These are phyloP conservation scores for Sedum album DNA, from an alignment of 164 flowering plant species.

Conservation along the genomic window DNA sequence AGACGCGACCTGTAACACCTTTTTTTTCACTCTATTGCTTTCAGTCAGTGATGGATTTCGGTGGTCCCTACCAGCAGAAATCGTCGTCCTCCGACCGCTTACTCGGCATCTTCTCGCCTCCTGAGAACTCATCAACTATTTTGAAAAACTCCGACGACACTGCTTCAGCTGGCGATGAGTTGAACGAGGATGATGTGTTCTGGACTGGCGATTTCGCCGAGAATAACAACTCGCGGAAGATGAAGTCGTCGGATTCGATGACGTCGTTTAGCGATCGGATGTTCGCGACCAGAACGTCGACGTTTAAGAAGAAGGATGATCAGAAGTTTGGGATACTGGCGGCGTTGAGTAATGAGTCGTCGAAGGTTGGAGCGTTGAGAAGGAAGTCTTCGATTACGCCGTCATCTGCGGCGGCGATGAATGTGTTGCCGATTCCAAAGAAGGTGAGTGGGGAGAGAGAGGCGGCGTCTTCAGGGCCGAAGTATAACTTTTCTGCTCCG, in stretches of 20 bases:
- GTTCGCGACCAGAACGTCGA: slow-evolving; percentile 3
- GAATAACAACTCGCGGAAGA: neutral
- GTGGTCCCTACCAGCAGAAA: slow-evolving; percentile 21
- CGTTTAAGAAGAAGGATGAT: slow-evolving; percentile 18
- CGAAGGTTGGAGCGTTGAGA: slow-evolving; percentile 11
- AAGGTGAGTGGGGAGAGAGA: slow-evolving; percentile 18
- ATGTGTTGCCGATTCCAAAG: slow-evolving; percentile 34
- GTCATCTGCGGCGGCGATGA: slow-evolving; percentile 16
- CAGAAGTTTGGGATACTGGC: slow-evolving; percentile 52
- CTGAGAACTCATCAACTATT: slow-evolving; percentile 9
- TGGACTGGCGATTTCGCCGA: slow-evolving; percentile 44
- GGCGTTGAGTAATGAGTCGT: slow-evolving; percentile 22
- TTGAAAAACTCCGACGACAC: too few species aligned
- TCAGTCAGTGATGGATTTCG: slow-evolving; percentile 10
- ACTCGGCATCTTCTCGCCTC: slow-evolving; percentile 29
- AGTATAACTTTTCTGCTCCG: slow-evolving; percentile 53
- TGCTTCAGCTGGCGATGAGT: slow-evolving; percentile 27
- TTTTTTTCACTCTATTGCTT: too few species aligned
- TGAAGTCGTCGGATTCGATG: neutral
- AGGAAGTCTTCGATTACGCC: slow-evolving; percentile 27
- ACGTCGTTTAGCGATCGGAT: neutral
- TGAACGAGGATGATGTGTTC: slow-evolving; percentile 60
- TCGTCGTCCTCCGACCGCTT: slow-evolving; percentile 43
- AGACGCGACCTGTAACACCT: too few species aligned
- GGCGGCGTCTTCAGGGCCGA: slow-evolving; percentile 20